Conservation (phyloP, 2,329 filamentous ascomycete genomes). For the Escovopsis sp. region DNA sequence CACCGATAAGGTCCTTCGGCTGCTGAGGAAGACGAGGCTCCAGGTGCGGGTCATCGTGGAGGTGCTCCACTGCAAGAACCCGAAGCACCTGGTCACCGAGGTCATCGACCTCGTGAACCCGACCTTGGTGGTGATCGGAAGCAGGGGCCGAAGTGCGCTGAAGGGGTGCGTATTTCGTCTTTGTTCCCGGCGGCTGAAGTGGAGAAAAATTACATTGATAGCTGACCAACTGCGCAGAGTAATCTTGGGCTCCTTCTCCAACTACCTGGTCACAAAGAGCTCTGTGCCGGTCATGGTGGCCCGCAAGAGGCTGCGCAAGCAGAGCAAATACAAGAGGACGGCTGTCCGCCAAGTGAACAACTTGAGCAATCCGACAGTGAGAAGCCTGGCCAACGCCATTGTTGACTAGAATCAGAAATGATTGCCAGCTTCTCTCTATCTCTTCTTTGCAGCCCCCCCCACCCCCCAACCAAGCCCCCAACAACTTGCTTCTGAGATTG, state of each 20-base stretch:
- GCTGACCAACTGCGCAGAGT: slow-evolving; percentile 45
- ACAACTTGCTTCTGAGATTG: too few species aligned
- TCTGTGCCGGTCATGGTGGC: slow-evolving; percentile 98
- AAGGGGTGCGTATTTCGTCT: slow-evolving; percentile 56
- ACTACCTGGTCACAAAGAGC: slow-evolving; percentile 93
- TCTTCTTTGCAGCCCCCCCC: background rate
- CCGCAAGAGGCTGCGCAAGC: slow-evolving; percentile 74
- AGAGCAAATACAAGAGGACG: slow-evolving; percentile 59
- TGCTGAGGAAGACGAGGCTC: slow-evolving; percentile 78
- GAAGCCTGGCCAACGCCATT: slow-evolving; percentile 56
- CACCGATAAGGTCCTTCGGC: slow-evolving; percentile 66
- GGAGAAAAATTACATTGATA: background rate
- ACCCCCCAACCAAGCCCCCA: too few species aligned
- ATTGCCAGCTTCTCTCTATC: too few species aligned
- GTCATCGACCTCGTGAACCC: slow-evolving; percentile 89
- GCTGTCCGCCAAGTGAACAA: slow-evolving; percentile 69
- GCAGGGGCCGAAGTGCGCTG: slow-evolving; percentile 75
- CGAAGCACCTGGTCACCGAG: slow-evolving; percentile 90
- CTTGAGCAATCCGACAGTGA: slow-evolving; percentile 52
- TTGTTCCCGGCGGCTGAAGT: background rate
- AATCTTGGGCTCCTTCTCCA: slow-evolving; percentile 88
- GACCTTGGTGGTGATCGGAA: slow-evolving; percentile 85
- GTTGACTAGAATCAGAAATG: slow-evolving; percentile 39
- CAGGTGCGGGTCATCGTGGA: slow-evolving; percentile 91
- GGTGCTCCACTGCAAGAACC: slow-evolving; percentile 96